Percentiles rank a stretch among this genome's conserved stretches.
phyloP scores from a whole-genome alignment of 2,329 filamentous ascomycete species.

The Botrytis paeoniae region DNA sequence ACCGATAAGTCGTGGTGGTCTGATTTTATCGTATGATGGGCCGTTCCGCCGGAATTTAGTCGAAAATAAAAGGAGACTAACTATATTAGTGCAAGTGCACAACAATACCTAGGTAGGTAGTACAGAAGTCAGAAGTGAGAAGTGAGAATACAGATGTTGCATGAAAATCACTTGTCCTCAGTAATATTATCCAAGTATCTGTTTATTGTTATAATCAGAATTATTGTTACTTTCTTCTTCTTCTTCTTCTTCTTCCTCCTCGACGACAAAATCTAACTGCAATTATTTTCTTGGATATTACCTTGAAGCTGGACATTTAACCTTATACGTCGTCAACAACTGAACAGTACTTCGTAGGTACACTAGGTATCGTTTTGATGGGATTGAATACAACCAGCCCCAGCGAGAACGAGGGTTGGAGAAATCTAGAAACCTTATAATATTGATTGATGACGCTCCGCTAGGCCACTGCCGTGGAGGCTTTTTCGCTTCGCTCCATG shows the following conservation, averaged over 20 bases:
- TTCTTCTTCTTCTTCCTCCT: neutral
- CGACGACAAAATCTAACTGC: neutral
- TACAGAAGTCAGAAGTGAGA: too few relatives aligned
- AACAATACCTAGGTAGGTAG: neutral
- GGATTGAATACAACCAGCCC: neutral
- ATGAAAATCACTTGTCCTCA: neutral
- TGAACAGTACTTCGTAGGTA: neutral
- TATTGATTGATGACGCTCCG: neutral
- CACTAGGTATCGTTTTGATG: neutral
- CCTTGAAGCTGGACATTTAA: neutral
- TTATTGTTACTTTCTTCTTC: neutral
- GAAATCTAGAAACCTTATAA: neutral
- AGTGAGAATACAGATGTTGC: neutral
- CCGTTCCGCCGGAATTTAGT: neutral
- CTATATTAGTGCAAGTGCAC: neutral
- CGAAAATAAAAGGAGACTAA: neutral
- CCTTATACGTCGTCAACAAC: neutral
- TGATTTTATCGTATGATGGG: conserved; percentile 15
- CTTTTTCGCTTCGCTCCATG: neutral
- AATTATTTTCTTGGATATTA: too few relatives aligned
- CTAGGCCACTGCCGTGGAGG: neutral
- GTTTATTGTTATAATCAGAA: neutral
- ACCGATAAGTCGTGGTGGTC: conserved; percentile 4
- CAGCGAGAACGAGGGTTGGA: neutral
- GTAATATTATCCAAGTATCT: neutral